Evolutionary conservation across 108 stramenopile species (phyloP).

Genomic region (Cyclostephanos invisitatus): DNA sequence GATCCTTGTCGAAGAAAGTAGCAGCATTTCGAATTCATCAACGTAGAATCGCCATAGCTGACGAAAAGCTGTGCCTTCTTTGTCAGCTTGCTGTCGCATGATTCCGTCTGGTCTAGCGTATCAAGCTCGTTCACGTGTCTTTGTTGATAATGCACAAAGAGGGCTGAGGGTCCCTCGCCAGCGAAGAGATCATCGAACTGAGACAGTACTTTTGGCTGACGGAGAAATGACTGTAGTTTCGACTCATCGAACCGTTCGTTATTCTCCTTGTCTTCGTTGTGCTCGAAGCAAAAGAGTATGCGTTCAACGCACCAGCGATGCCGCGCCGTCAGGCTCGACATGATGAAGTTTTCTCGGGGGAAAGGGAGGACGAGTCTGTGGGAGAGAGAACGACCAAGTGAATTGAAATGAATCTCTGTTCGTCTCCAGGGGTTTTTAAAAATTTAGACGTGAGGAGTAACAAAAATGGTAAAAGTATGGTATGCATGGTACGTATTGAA

Average conservation of each 20-base stretch:
- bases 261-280: conserved; percentile 41
- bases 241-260: conserved; percentile 54
- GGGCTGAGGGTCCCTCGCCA: conserved; percentile 54
- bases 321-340: conserved; percentile 61
- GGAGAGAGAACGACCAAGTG: background rate
- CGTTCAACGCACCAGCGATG: conserved; percentile 73
- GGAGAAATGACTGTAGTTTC: conserved; percentile 58
- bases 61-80: conserved; percentile 57
- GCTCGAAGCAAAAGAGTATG: conserved; percentile 62
- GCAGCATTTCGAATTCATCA: conserved; percentile 58
- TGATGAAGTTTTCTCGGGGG: background rate
- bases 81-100: conserved; percentile 4
- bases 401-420: background rate
- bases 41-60: conserved; percentile 53
- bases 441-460: background rate
- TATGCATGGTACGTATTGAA: no score
- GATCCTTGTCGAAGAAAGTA: conserved; percentile 47
- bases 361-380: background rate
- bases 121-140: conserved; percentile 36
- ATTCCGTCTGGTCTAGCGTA: conserved; percentile 22
- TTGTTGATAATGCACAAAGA: conserved; percentile 74
- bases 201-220: conserved; percentile 47
- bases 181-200: conserved; percentile 65
- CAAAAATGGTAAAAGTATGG: no score
- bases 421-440: background rate